Evolutionary conservation across 768 basidiomycete species (phyloP), one percentile per base, ranked within the genome.

Genomic region (Sarcodon aspratus): DNA sequence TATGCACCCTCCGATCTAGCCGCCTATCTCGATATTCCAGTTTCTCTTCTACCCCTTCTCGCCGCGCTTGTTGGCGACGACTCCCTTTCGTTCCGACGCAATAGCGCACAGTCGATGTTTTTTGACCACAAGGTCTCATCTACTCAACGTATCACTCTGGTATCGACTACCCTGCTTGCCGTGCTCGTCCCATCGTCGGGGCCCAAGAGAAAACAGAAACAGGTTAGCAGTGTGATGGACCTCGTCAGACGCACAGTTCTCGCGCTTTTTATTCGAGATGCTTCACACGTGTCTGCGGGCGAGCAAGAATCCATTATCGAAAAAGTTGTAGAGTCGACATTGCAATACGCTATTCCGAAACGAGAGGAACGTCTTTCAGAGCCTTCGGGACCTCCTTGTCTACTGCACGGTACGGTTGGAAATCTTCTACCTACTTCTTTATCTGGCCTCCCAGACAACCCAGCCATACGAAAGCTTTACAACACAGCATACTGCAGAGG

Each of bases 31-130:
- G 72, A 78, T 44, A 66, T 91, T 9, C 83, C 88, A 1, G 66
- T 76, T 6, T 75, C 82, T 0, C 71, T 91, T 36, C 75, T 92
- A 32, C 89, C 89, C 1, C 71, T 92, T 6, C 67, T 91, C 2
- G 85, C 79, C 15, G 83, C 88, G 10, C 66, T 91, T 12, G 75
- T 88, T 6, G 89, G 89, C 45, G 90, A 90, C 56, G 89, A 91
- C 61, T 42, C 55, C 5, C 72, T 76, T 43, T 66, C 72, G 7
- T 67, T 68, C 36, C 69, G 70, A 17, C 73, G 70, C 37, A 73
- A 70, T 51, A 66, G 51, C 48, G 49, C 77, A 8, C 82, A 80
- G 58, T 69, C 67, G 0, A 56, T 84, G 18, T 87, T 90, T 60
- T 91, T 89, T 57, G 79, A 85, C 44, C 69, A 75, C 34, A 64